Percentiles rank a stretch among this genome's conserved stretches.
Conservation (phyloP, 805 yeast genomes). For the Spathaspora gorwiae region DNA sequence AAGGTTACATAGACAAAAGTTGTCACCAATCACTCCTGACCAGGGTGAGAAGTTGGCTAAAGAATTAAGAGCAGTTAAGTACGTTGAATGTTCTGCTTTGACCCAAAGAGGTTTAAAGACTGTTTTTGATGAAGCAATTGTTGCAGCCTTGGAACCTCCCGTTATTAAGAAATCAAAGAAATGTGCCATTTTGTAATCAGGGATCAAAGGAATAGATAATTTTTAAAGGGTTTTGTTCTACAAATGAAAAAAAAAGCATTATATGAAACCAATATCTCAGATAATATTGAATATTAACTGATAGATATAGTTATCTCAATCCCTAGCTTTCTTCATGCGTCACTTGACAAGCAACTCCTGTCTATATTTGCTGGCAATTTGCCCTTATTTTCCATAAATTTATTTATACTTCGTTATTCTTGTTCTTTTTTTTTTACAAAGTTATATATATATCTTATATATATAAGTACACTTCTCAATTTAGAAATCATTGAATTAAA, state of each 20-base stretch:
- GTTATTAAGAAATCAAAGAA: slow-evolving; percentile 75
- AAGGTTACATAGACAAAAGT: slow-evolving; percentile 84
- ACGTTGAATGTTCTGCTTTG: slow-evolving; percentile 96
- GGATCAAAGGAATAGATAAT: neutral
- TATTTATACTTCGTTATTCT: no score
- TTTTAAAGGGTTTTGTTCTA: no score
- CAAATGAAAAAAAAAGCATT: no score
- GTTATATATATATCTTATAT: no score
- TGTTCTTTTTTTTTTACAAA: no score
- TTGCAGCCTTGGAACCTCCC: slow-evolving; percentile 97
- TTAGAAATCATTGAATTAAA: no score
- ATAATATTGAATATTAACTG: neutral
- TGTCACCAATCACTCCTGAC: slow-evolving; percentile 78
- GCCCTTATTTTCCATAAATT: neutral
- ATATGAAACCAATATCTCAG: no score
- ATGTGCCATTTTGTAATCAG: slow-evolving; percentile 70
- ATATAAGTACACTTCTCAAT: no score
- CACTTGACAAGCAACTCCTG: neutral
- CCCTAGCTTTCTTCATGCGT: neutral
- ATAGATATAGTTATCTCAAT: neutral
- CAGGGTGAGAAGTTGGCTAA: slow-evolving; percentile 91
- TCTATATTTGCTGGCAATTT: neutral
- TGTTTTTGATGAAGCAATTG: slow-evolving; percentile 98
- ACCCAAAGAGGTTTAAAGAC: slow-evolving; percentile 96
- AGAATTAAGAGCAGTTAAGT: slow-evolving; percentile 91